Evolutionary conservation across 2,329 filamentous ascomycete species (phyloP).

Genomic region (Monosporascus sp.): DNA sequence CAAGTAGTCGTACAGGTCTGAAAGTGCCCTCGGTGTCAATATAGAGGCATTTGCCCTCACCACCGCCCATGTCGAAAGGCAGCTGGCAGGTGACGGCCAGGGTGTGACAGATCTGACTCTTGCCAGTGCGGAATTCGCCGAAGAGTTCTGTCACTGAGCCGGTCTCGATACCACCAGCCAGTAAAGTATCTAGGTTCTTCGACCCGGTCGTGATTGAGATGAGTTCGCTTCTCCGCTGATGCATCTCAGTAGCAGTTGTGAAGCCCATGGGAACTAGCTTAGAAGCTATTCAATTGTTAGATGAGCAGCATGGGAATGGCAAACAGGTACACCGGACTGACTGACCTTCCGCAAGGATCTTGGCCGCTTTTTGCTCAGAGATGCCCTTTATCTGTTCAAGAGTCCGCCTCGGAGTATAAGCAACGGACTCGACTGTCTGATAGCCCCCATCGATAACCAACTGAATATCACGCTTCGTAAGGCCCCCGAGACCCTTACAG

Average conservation of each 20-base stretch:
- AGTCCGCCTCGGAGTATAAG: conserved; percentile 78
- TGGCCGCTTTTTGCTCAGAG: conserved; percentile 91
- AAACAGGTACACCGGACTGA: conserved; percentile 1
- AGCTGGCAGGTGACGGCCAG: conserved; percentile 97
- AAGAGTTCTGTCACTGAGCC: conserved; percentile 98
- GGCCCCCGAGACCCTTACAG: conserved; percentile 72
- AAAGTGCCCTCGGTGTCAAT: conserved; percentile 99
- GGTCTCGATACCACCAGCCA: conserved; percentile 92
- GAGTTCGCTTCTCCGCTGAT: conserved; percentile 89
- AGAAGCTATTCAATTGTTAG: conserved; percentile 54
- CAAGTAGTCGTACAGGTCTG: conserved; percentile 80
- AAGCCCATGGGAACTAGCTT: conserved; percentile 99
- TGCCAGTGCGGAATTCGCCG: conserved; percentile 95
- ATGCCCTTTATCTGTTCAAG: conserved; percentile 97
- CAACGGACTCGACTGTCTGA: conserved; percentile 92
- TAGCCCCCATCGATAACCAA: conserved; percentile 86
- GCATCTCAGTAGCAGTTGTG: conserved; percentile 98
- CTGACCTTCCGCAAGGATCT: conserved; percentile 82
- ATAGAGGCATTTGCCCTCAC: conserved; percentile 96
- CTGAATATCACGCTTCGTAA: conserved; percentile 95
- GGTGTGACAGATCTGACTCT: conserved; percentile 97
- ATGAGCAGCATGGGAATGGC: conserved; percentile 5
- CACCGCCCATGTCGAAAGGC: conserved; percentile 97
- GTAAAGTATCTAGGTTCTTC: conserved; percentile 90
- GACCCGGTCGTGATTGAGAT: conserved; percentile 98